Conservation (phyloP, 1,284 basidiomycete genomes). For the Somion occarium region DNA sequence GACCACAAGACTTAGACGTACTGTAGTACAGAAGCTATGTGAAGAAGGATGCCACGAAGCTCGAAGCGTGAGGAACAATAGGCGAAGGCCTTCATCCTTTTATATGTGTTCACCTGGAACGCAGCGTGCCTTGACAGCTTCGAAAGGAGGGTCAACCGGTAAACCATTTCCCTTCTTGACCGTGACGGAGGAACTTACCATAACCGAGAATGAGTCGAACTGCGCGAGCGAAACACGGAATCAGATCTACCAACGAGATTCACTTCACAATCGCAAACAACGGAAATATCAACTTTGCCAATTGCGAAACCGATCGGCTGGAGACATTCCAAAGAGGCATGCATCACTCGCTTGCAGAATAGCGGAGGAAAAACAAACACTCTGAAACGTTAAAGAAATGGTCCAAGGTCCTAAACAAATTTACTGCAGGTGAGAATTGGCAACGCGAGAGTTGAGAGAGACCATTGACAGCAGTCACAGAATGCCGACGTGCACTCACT, state of each 20-base stretch:
- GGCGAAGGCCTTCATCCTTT: neutral
- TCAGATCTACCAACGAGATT: neutral
- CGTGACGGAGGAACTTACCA: neutral
- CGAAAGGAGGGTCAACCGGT: neutral
- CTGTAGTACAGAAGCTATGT: neutral
- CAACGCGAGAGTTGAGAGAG: neutral
- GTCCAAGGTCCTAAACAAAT: too few relatives aligned
- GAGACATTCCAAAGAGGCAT: too few relatives aligned
- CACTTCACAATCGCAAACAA: neutral
- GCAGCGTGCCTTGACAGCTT: neutral
- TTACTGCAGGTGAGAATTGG: neutral
- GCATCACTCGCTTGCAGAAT: too few relatives aligned
- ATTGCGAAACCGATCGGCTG: too few relatives aligned
- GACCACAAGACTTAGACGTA: neutral
- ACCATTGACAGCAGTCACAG: neutral
- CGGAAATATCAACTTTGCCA: neutral
- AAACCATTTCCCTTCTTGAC: neutral
- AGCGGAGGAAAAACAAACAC: neutral
- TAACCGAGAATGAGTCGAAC: neutral
- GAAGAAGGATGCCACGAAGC: conserved; percentile 3
- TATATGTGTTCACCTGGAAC: neutral
- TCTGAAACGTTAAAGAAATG: neutral
- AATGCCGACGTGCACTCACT: neutral
- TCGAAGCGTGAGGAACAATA: conserved; percentile 2
- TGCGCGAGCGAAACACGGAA: neutral